Evolutionary conservation across 352 stramenopile genomes (phyloP).

Genomic region (Halophytophthora polymorphica): DNA sequence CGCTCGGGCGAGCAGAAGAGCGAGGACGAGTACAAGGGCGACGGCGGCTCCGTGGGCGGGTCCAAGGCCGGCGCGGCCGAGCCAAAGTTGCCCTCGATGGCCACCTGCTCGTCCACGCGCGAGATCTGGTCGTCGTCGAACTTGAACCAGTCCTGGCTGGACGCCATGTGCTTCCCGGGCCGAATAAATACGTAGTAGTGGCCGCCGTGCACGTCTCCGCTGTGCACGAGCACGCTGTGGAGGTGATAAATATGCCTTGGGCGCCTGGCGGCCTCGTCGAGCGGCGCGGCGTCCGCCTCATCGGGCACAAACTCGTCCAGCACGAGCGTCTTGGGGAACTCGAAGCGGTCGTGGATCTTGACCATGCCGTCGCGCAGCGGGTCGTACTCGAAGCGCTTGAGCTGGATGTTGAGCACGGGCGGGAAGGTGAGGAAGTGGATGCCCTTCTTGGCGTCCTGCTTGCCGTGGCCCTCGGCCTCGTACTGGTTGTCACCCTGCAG

Average conservation of each 20-base stretch:
- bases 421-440: conserved; percentile 84
- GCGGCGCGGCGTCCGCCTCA: conserved; percentile 3
- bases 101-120: conserved; percentile 58
- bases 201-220: conserved; percentile 80
- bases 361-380: conserved; percentile 84
- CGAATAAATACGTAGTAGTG: conserved; percentile 91
- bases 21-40: conserved; percentile 50
- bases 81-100: conserved; percentile 81
- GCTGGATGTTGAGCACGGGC: conserved; percentile 90
- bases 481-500: conserved; percentile 94
- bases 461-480: conserved; percentile 83
- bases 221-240: conserved; percentile 85
- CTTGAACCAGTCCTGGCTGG: conserved; percentile 70
- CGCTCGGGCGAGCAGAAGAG: conserved; percentile 48
- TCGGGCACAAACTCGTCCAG: conserved; percentile 59
- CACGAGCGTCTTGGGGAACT: conserved; percentile 74
- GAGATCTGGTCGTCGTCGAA: conserved; percentile 88
- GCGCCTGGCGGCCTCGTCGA: conserved; percentile 3
- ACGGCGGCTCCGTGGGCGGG: conserved; percentile 25
- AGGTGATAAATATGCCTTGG: conserved; percentile 68
- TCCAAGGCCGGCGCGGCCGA: conserved; percentile 27
- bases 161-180: conserved; percentile 57
- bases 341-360: conserved; percentile 88
- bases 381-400: conserved; percentile 91
- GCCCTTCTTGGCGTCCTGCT: conserved; percentile 90